Evolutionary conservation across 352 stramenopile genomes (phyloP).

Genomic region (Phytopythium sindhum): DNA sequence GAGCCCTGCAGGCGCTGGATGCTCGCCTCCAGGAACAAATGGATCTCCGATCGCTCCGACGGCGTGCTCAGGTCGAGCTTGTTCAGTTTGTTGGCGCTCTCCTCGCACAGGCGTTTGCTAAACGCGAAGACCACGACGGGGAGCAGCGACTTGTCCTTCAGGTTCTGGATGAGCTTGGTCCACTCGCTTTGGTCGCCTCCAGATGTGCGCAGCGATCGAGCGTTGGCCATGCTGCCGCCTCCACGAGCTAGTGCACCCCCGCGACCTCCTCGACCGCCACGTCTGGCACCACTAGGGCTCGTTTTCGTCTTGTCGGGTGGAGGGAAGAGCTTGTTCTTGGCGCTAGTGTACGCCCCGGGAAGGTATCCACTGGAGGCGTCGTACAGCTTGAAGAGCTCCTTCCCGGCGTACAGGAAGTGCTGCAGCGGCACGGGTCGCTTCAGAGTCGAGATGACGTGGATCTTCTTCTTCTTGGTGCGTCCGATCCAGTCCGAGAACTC

Average conservation of each 20-base stretch:
- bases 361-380: slow-evolving; percentile 54
- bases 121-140: slow-evolving; percentile 95
- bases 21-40: slow-evolving; percentile 74
- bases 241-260: slow-evolving; percentile 24
- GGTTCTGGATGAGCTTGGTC: slow-evolving; percentile 83
- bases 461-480: slow-evolving; percentile 93
- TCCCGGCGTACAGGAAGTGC: slow-evolving; percentile 94
- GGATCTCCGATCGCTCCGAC: slow-evolving; percentile 79
- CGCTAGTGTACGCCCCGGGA: slow-evolving; percentile 46
- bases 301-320: slow-evolving; percentile 49
- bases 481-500: slow-evolving; percentile 99
- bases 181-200: slow-evolving; percentile 80
- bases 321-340: slow-evolving; percentile 66
- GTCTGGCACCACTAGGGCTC: slow-evolving; percentile 11
- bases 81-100: slow-evolving; percentile 69
- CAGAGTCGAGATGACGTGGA: slow-evolving; percentile 97
- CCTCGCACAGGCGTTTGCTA: slow-evolving; percentile 83
- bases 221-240: slow-evolving; percentile 40
- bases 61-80: slow-evolving; percentile 72
- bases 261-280: slow-evolving; percentile 19
- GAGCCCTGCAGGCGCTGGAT: slow-evolving; percentile 88
- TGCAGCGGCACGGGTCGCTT: slow-evolving; percentile 96
- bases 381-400: slow-evolving; percentile 91
- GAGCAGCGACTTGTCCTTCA: slow-evolving; percentile 91
- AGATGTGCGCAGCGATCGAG: slow-evolving; percentile 46